Evolutionary conservation across 129 eudicot species (phyloP).

Genomic region (Flaveria trinervia): DNA sequence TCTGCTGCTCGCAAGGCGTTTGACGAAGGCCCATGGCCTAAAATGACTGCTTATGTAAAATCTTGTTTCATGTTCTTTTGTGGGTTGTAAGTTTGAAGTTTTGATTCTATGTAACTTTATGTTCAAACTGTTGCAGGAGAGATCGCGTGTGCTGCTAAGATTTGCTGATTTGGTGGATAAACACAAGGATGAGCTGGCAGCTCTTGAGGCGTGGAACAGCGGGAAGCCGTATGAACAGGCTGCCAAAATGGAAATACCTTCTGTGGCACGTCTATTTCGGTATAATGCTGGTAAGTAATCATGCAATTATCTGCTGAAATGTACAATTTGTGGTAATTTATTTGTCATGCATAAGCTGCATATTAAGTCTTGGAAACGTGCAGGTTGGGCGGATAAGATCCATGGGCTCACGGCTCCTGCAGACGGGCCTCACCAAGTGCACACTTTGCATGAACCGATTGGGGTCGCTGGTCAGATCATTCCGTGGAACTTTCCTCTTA

Average conservation of each 20-base stretch:
- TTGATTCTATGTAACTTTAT: neutral
- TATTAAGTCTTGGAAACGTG: neutral
- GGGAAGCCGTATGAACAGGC: constrained; percentile 63
- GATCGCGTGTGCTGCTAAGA: constrained; percentile 43
- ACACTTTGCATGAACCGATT: constrained; percentile 58
- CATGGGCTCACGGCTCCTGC: constrained; percentile 69
- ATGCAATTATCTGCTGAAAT: neutral
- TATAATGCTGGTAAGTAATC: constrained; percentile 53
- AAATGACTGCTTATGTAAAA: constrained; percentile 55
- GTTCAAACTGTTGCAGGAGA: constrained; percentile 38
- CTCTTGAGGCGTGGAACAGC: constrained; percentile 62
- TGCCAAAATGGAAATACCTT: constrained; percentile 43
- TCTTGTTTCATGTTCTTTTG: neutral
- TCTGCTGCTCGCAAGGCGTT: constrained; percentile 64
- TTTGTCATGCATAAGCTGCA: neutral
- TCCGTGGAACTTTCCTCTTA: constrained; percentile 69
- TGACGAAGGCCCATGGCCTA: constrained; percentile 69
- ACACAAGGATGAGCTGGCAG: constrained; percentile 58
- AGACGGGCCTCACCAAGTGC: constrained; percentile 62
- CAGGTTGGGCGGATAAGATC: constrained; percentile 77
- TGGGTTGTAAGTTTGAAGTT: neutral
- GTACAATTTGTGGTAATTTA: neutral
- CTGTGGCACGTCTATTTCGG: constrained; percentile 53
- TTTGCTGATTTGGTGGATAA: constrained; percentile 66
- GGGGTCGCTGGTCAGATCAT: constrained; percentile 66